phyloP scores from a whole-genome alignment of 495 filamentous ascomycete species.

The Xylaria sp. region DNA sequence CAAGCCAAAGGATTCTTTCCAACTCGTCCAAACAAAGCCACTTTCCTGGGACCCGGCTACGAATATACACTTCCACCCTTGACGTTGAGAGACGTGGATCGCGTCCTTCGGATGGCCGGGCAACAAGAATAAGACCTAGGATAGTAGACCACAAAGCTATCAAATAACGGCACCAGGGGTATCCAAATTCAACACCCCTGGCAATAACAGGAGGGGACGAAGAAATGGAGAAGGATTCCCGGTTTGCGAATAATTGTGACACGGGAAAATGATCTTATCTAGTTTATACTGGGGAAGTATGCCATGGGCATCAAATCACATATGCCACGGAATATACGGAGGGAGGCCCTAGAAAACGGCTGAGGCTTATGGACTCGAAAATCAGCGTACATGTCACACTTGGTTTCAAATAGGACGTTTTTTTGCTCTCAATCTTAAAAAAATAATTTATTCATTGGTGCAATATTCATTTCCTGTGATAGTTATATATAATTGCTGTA shows the following conservation, averaged over 20 bases:
- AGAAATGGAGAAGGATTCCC: neutral
- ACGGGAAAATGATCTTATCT: neutral
- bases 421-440: too few species aligned
- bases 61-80: neutral
- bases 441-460: neutral
- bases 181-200: neutral
- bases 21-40: neutral
- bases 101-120: neutral
- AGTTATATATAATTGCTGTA: neutral
- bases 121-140: neutral
- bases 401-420: neutral
- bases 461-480: neutral
- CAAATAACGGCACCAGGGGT: neutral
- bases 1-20: slow-evolving; percentile 1
- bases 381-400: neutral
- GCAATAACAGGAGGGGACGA: neutral
- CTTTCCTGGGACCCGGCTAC: neutral
- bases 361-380: neutral
- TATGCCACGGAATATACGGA: neutral
- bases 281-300: neutral
- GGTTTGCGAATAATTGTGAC: neutral
- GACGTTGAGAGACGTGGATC: neutral
- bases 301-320: neutral
- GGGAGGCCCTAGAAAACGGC: neutral
- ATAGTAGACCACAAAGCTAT: neutral